Base-by-base conservation (phyloP, 176 grass and related monocot genomes). In the Avena insularis region DNA sequence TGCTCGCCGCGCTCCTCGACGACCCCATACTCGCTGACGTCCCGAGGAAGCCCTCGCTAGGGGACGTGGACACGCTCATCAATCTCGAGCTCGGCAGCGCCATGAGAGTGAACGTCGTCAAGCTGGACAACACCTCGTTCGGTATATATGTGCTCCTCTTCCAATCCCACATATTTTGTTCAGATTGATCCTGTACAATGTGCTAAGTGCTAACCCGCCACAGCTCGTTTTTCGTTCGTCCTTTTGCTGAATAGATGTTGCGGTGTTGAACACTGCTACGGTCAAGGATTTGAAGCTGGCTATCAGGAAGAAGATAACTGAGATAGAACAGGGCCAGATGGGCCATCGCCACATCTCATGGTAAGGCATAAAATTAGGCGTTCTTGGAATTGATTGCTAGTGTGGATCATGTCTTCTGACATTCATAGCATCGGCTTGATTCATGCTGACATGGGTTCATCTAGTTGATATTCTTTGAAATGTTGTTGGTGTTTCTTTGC, bases 341-440 rank as follows among this genome's bases (percentile, higher is more conserved):
- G 93, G 93, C 40, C 96, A 95, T 81, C 93, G 90, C 4, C 96
- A 98, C 61, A 96, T 98, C 73, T 98, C 93, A 78, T 98, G 93
- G 93, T 95, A 91, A 86, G 69, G 3, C 73, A 27, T 27, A 38
- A 23, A 5, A 27, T 6, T 58, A 77, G n/a, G 13, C 35, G 49
- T 75, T 50, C 5, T 27, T 88, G 36, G 48, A 36, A 69, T 23
- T 77, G 40, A n/a, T 75, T 80, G 36, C 6, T 80, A 8, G 0
- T n/a, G 4, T 47, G 9, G 47, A 83, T 75, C 31, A 8, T 58
- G 12, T 29, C 0, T 33, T 23, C 15, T 64, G 12, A 19, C n/a
- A 36, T 46, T 12, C 27, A 72, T 55, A 14, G 10, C 45, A 46
- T 49, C 11, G 8, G 3, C 43, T 48, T 48, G 43, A 64, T 38